Base-by-base conservation (phyloP, 1,139 yeast species). In the Suhomyces terraborum region DNA sequence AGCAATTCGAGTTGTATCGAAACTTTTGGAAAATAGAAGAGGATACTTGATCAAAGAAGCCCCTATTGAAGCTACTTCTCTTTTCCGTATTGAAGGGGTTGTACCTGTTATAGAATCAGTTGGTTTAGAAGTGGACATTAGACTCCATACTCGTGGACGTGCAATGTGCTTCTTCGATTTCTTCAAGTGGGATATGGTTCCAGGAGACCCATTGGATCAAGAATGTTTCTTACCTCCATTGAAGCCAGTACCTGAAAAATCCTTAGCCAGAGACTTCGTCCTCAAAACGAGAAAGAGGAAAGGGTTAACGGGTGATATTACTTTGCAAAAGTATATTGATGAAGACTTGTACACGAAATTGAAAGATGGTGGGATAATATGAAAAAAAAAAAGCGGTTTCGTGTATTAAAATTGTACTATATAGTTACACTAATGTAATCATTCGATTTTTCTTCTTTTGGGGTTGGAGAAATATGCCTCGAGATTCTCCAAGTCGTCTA, bases 51-150 rank as follows among this genome's bases (percentile, higher is more conserved):
- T 70, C 10, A 53, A 58, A 1, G 80, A 77, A 40, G 56, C 54
- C 2, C 82, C 88, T 4, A 77, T 93, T 27, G 81, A 83, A 1
- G 97, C 91, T 0, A 84, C 98, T 0, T 87, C 80, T 6, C 64
- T 91, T 24, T 79, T 73, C 54, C 72, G 69, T 43, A 67, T 88
- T 3, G 66, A 67, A 40, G 96, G 94, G 0, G 64, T 62, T 36
- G 63, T 94, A 3, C 98, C 98, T 0, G 95, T 88, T 0, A 86
- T 93, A 39, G 98, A 94, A 51, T 84, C 96, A 0, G 69, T 84
- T 43, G 98, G 98, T 0, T 72, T 94, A 36, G 96, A 88, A 57
- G 81, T 95, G 0, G 98, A 93, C 55, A 65, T 93, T 25, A 66
- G 96, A 47, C 64, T 88, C 16, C 79, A 83, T 17, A 80, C 96